Base-by-base conservation (phyloP, 208 protist species). In the Trypanosoma conorhini region DNA sequence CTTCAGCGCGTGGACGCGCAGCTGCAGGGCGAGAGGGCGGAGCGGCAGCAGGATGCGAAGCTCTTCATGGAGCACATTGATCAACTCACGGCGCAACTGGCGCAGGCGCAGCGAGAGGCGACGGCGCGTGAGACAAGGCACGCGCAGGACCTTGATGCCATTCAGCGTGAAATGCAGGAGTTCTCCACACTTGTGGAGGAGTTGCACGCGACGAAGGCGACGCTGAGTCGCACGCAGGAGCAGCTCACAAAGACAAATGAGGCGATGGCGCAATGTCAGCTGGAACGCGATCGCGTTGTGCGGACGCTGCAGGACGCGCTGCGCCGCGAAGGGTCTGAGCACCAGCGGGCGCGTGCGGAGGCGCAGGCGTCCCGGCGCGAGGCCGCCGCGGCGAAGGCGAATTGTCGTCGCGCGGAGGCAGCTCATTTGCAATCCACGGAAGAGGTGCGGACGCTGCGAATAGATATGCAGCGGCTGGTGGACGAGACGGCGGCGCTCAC, bases 121-220 rank as follows among this genome's bases (percentile, higher is more conserved):
- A 24, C n/a, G 28, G 1, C 22, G 30, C 56, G 56, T 42, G 70
- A 75, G 55, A 15, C 5, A 5, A 62, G 50, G 30, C 56, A 75
- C 56, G 44, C 62, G 12, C 46, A 58, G 28, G 70, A 75, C 26
- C 62, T 75, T 31, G 52, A 61, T 1, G 46, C 9, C 22, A 64
- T 75, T 52, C 70, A 69, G 13, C 55, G 30, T 22, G 70, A 75
- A 70, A 75, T 75, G 62, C 42, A 61, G 3, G 70, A 67, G 44
- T 48, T 75, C 9, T 67, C 70, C 24, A 46, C 28, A 13, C 44
- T 69, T 44, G 62, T 64, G n/a, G 62, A 75, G 22, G 62, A 69
- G 1, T 24, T 62, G 52, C 55, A 63, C 21, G 8, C 51, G 17
- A 46, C 56, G 19, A 44, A 55, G 24, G 44, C 22, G 10, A 12